Conservation (phyloP, 2,329 filamentous ascomycete genomes). For the Cladosporium halotolerans region DNA sequence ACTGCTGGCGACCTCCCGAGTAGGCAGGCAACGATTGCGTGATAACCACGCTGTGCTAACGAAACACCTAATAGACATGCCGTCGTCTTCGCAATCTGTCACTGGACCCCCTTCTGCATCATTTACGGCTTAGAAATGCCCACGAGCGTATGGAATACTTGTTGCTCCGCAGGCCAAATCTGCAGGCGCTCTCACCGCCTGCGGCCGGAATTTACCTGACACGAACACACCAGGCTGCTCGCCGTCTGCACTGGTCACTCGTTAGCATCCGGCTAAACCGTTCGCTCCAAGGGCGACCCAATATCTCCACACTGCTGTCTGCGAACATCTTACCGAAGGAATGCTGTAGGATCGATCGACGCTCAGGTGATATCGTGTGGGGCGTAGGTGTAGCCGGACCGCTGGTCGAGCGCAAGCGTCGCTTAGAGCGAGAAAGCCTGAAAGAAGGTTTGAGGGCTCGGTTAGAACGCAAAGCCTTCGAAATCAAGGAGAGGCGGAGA, state of each 20-base stretch:
- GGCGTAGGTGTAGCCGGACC: conserved; percentile 47
- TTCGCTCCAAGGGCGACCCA: conserved; percentile 54
- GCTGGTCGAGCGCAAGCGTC: conserved; percentile 56
- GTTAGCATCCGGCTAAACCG: conserved; percentile 60
- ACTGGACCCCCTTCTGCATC: conserved; percentile 59
- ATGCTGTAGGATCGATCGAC: conserved; percentile 39
- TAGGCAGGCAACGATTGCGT: conserved; percentile 19
- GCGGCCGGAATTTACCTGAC: conserved; percentile 61
- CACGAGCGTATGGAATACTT: conserved; percentile 50
- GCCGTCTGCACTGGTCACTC: conserved; percentile 56
- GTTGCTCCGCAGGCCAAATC: conserved; percentile 52
- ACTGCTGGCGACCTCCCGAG: conserved; percentile 37
- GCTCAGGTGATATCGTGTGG: conserved; percentile 31
- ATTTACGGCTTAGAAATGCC: conserved; percentile 53
- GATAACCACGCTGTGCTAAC: not conserved
- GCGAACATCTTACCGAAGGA: conserved; percentile 60
- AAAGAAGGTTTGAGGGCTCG: conserved; percentile 61
- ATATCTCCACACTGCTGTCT: conserved; percentile 54
- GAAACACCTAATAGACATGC: conserved; percentile 44
- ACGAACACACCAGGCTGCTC: conserved; percentile 58
- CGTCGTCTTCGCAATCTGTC: conserved; percentile 58
- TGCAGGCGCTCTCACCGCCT: conserved; percentile 57
- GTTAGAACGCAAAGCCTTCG: conserved; percentile 44
- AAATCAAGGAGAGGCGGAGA: conserved; percentile 32
- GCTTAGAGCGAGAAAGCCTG: conserved; percentile 60